A percentile compares a stretch with the other conserved stretches of the same genome.
phyloP scores from a whole-genome alignment of 345 rosid genomes.

The Hypericum perforatum region DNA sequence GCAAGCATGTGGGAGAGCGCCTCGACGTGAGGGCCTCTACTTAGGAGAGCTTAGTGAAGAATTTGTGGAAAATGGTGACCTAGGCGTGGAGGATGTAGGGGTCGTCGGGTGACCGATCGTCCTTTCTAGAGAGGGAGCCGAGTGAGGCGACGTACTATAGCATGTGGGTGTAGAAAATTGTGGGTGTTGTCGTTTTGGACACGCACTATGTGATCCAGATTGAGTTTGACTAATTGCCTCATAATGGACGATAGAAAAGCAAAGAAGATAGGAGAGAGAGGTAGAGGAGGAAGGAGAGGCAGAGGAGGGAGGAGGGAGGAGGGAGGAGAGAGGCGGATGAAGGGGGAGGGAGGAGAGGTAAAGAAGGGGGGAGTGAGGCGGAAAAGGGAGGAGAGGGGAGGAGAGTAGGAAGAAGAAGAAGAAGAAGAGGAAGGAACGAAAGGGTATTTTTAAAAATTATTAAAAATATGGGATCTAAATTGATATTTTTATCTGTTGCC shows the following conservation, averaged over 20 bases:
- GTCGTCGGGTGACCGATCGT: neutral
- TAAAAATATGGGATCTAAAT: too few relatives aligned
- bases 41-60: constrained; percentile 20
- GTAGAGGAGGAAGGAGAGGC: too few relatives aligned
- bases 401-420: too few relatives aligned
- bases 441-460: too few relatives aligned
- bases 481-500: too few relatives aligned
- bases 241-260: neutral
- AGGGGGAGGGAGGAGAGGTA: too few relatives aligned
- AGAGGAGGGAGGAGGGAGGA: too few relatives aligned
- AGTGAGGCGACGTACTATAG: constrained; percentile 24
- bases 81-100: constrained; percentile 19
- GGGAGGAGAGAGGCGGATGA: too few relatives aligned
- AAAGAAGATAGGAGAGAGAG: too few relatives aligned
- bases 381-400: too few relatives aligned
- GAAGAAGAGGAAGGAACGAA: too few relatives aligned
- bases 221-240: constrained; percentile 7
- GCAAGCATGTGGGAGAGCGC: constrained; percentile 18
- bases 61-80: constrained; percentile 23
- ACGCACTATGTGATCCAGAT: constrained; percentile 13
- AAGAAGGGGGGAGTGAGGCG: too few relatives aligned
- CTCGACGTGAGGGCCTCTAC: constrained; percentile 15
- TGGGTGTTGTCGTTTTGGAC: constrained; percentile 18
- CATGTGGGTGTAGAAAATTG: constrained; percentile 19
- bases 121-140: constrained; percentile 15